Evolutionary conservation across 495 filamentous ascomycete genomes (phyloP).

Genomic region (Lepidopterella palustris): DNA sequence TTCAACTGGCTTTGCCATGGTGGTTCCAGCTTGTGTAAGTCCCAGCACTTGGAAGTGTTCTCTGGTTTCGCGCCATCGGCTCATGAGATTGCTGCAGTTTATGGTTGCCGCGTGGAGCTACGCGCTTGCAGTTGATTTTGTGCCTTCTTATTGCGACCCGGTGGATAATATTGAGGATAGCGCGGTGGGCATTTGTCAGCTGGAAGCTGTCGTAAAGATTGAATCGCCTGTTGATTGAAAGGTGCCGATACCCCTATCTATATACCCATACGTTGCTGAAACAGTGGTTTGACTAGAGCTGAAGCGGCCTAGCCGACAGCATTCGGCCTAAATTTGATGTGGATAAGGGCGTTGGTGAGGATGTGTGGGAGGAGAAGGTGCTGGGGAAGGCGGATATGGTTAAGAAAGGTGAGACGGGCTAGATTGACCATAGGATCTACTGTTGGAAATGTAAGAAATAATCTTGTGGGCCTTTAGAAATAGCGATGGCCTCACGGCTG

Average conservation of each 20-base stretch:
- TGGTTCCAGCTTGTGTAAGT: neutral
- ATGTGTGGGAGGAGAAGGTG: neutral
- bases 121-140: conserved; percentile 54
- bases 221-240: no score
- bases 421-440: neutral
- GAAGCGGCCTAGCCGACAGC: no score
- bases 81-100: conserved; percentile 25
- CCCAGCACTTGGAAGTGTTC: neutral
- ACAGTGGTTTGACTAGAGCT: no score
- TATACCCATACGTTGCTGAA: no score
- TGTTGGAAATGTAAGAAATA: no score
- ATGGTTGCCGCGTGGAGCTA: conserved; percentile 54
- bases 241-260: no score
- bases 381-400: neutral
- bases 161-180: conserved; percentile 53
- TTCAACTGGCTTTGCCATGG: no score
- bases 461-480: no score
- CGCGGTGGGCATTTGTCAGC: conserved; percentile 38
- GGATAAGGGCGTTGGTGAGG: neutral
- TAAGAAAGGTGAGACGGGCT: neutral
- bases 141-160: conserved; percentile 50
- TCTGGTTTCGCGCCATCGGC: neutral
- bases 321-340: no score
- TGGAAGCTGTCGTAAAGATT: no score
- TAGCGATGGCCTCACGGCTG: no score